Base-by-base conservation (phyloP, 805 yeast genomes). In the Brettanomyces custersianus region DNA sequence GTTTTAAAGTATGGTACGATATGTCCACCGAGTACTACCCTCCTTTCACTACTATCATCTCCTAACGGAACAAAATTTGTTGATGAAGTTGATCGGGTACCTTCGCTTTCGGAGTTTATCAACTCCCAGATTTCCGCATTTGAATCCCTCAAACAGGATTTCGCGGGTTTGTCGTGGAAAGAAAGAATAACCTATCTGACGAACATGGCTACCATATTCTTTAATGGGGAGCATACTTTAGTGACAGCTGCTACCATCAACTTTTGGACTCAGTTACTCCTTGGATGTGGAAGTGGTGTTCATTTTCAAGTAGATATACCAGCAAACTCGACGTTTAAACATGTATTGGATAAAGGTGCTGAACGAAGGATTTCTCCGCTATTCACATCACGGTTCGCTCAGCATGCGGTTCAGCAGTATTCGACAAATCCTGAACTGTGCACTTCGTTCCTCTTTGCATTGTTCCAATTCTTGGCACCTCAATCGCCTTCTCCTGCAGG, bases 391-490 rank as follows among this genome's bases (percentile, higher is more conserved):
- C 11, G 9, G 13, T 23, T 18, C 22, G 27, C 35, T 7, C 20
- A 10, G n/a, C 30, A 3, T 10, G 35, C 19, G 2, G 15, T 20
- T 11, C 30, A 15, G 16, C n/a, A 24, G 11, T 22, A 15, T 18
- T 7, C n/a, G n/a, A n/a, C n/a, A n/a, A n/a, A n/a, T n/a, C n/a
- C n/a, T n/a, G n/a, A n/a, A n/a, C 35, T 33, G n/a, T 33, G 21
- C 23, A 19, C 30, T 17, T 11, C 26, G 7, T 33, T 49, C 20
- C 44, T 38, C 29, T 47, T 42, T 31, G 40, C 49, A 1, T 33
- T 49, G 21, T 18, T 48, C 4, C 49, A 45, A 27, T 39, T 49
- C 13, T 40, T 49, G 4, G 26, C 46, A 9, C 45, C 45, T 4
- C 37, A 29, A 8, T 42, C 38, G 13, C 20, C 33, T 12, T 33